Conservation (phyloP, 179 eudicot species). For the Sideroxylon spinosum region DNA sequence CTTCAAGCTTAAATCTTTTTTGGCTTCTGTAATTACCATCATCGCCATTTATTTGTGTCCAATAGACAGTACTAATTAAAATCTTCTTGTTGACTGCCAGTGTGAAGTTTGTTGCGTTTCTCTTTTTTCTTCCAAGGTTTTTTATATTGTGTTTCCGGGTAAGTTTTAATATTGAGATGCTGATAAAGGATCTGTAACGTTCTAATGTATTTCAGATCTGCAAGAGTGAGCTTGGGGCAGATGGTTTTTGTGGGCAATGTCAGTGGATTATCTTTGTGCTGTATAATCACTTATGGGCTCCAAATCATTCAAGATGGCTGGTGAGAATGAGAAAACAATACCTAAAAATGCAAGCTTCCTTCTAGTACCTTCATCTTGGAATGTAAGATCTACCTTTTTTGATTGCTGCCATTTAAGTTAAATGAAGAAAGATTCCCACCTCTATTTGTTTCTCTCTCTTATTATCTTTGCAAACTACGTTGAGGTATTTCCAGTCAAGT, state of each 20-base stretch:
- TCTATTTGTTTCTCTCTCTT: background rate
- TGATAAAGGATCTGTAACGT: background rate
- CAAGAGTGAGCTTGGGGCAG: constrained; percentile 10
- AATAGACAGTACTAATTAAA: no score
- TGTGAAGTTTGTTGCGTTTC: background rate
- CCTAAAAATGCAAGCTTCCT: constrained; percentile 12
- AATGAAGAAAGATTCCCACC: constrained; percentile 5
- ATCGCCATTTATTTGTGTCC: no score
- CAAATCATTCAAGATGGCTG: background rate
- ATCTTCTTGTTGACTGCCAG: no score
- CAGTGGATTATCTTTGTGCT: background rate
- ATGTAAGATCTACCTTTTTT: background rate
- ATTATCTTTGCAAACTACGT: background rate
- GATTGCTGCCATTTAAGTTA: constrained; percentile 6
- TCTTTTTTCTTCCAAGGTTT: background rate
- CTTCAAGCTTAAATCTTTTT: no score
- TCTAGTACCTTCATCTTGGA: background rate
- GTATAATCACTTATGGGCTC: background rate
- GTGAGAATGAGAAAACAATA: background rate
- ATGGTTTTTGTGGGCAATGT: background rate
- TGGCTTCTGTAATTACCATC: no score
- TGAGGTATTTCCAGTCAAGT: background rate
- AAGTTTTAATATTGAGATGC: background rate
- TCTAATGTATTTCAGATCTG: constrained; percentile 12
- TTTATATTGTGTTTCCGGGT: background rate